phyloP scores from a whole-genome alignment of 768 basidiomycete species.

The Boletus fagicola region DNA sequence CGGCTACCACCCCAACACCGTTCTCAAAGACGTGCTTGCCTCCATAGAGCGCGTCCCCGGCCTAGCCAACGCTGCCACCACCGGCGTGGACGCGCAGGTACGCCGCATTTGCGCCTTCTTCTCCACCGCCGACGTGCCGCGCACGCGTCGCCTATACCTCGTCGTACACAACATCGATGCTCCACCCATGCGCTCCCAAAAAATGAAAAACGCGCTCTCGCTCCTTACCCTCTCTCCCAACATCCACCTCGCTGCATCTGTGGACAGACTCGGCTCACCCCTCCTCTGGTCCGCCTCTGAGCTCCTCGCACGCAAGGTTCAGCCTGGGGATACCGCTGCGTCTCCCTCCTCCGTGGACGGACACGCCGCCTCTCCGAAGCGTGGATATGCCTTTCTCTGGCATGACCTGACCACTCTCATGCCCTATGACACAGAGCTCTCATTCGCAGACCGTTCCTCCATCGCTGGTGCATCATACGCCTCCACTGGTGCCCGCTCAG shows the following conservation, averaged over 20 bases:
- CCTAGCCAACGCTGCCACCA: conserved; percentile 9
- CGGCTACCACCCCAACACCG: conserved; percentile 68
- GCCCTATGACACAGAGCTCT: conserved; percentile 78
- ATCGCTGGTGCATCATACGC: conserved; percentile 49
- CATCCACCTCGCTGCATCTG: conserved; percentile 80
- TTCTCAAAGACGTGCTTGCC: conserved; percentile 64
- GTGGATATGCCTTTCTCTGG: conserved; percentile 77
- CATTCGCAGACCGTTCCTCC: conserved; percentile 62
- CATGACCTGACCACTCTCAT: conserved; percentile 87
- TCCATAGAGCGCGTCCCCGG: conserved; percentile 48
- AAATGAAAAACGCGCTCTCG: conserved; percentile 64
- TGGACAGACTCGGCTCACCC: conserved; percentile 84
- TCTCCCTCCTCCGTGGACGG: conserved; percentile 1
- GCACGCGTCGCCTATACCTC: conserved; percentile 58
- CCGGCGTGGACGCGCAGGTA: conserved; percentile 57
- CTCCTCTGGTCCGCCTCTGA: conserved; percentile 81
- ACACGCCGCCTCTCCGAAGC: conserved; percentile 22
- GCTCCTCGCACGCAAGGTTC: conserved; percentile 49
- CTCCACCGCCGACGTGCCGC: conserved; percentile 34
- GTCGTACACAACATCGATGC: conserved; percentile 90
- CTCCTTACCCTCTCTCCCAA: conserved; percentile 69
- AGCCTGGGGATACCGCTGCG: not conserved
- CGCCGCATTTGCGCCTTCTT: conserved; percentile 68
- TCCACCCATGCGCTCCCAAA: conserved; percentile 59
- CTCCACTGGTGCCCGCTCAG: conserved; percentile 28